Base-by-base conservation (phyloP, 352 stramenopile genomes). In the Lagenidium giganteum region DNA sequence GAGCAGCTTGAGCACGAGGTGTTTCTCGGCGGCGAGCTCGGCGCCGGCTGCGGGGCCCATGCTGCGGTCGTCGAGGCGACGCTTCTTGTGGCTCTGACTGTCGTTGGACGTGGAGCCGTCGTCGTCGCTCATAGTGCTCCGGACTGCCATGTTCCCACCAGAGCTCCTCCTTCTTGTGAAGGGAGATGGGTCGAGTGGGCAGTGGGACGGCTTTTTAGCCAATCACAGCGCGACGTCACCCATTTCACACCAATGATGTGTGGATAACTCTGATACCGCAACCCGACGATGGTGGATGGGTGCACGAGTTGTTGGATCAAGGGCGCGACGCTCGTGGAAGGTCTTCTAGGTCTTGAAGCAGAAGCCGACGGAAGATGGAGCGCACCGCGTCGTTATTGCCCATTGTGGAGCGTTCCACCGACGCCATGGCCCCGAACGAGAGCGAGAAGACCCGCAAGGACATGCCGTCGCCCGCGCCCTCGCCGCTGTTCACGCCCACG, bases 371-470 rank as follows among this genome's bases (percentile, higher is more conserved):
- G 20, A 40, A 46, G 4, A 40, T 45, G 30, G 30, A 39, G 18
- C 31, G n/a, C 44, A 27, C 33, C 43, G 9, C 22, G 20, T 4
- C 3, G 23, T 23, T 33, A 7, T 22, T n/a, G 17, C 17, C 29
- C 29, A 30, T 6, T n/a, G 17, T 5, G 17, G 8, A 22, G 21
- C 20, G 32, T 31, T 9, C 8, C 44, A 28, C 25, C 26, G 23
- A 51, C n/a, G 4, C 23, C 42, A 53, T 67, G 56, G 64, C 58
- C 28, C 56, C 68, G 23, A 66, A 64, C 52, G 51, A 70, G 51
- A 48, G 61, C 16, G 52, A 67, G 20, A 23, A 24, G 34, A 30
- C 22, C 27, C 2, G 12, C 40, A 14, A 30, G 24, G 40, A 27
- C 30, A 47, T 56, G 46, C 61, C 65, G 45, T 45, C 60, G 54